These are phyloP conservation scores for Infundibulicybe gibba DNA, from an alignment of 768 basidiomycete genomes.

Conservation along the genomic window DNA sequence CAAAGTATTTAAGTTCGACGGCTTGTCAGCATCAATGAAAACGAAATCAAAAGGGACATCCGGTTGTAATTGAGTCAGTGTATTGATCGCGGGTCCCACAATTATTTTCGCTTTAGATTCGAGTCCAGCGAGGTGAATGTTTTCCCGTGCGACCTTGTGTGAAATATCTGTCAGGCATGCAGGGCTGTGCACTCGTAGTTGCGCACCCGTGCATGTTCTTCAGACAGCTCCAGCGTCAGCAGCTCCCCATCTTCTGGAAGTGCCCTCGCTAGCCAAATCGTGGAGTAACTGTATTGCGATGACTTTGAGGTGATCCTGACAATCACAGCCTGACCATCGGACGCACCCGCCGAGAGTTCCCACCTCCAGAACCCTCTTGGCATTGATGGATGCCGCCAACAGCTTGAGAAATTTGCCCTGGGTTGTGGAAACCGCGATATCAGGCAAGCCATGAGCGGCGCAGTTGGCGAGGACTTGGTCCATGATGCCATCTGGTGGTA, in stretches of 20 bases:
- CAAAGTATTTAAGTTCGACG: slow-evolving; percentile 53
- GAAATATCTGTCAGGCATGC: not conserved
- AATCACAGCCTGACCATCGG: too few species aligned
- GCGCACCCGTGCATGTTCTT: slow-evolving; percentile 42
- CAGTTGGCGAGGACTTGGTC: slow-evolving; percentile 37
- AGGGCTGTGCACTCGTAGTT: not conserved
- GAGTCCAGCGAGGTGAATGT: slow-evolving; percentile 52
- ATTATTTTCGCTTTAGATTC: slow-evolving; percentile 44
- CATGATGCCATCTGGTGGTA: slow-evolving; percentile 36
- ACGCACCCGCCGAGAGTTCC: slow-evolving; percentile 64
- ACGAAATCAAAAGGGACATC: slow-evolving; percentile 56
- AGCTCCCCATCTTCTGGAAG: slow-evolving; percentile 50
- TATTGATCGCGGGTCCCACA: slow-evolving; percentile 48
- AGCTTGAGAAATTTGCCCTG: slow-evolving; percentile 60
- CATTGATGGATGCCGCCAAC: slow-evolving; percentile 44
- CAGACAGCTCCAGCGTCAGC: slow-evolving; percentile 42
- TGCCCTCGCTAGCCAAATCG: slow-evolving; percentile 39
- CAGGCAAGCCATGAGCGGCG: slow-evolving; percentile 40
- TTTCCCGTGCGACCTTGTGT: slow-evolving; percentile 52
- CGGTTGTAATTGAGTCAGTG: slow-evolving; percentile 42
- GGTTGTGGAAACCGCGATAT: slow-evolving; percentile 47
- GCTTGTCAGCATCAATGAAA: slow-evolving; percentile 75
- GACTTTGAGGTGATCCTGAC: not conserved
- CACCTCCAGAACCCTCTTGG: slow-evolving; percentile 59
- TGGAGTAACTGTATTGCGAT: slow-evolving; percentile 30